Base-by-base conservation (phyloP, 768 basidiomycete genomes). In the Mycena haematopus region DNA sequence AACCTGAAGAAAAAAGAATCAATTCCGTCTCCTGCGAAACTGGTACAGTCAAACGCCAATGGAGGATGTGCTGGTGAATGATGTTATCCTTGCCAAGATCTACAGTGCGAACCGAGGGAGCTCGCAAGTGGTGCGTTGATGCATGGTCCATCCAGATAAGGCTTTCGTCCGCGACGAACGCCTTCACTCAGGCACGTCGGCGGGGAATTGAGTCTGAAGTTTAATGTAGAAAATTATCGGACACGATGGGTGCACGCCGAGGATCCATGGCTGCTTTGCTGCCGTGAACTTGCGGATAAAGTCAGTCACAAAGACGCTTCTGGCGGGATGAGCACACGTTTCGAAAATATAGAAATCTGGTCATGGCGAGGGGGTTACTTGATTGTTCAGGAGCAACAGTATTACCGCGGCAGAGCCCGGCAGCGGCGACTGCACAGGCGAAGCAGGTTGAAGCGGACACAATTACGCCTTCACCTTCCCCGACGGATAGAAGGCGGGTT, bases 401-500 rank as follows among this genome's bases (percentile, higher is more conserved):
- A 29, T 27, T 19, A 25, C 52, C 25, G 36, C 52, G 52, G 38
- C 11, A 27, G 27, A 22, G 49, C 8, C 50, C 50, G 21, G 50
- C n/a, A 8, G 21, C 29, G 8, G 49, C n/a, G 19, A 50, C 17
- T 27, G 49, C 47, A 29, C 27, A 17, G 19, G 21, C 44, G 44
- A 19, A 45, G 31, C n/a, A n/a, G n/a, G n/a, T n/a, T 31, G 29
- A 31, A 22, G 31, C 56, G 22, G 45, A 25, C 21, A 24, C 29
- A 11, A 10, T 45, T 21, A 24, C 15, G 17, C 19, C 10, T 27
- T n/a, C 21, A 3, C 24, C 38, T 58, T 58, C 38, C 57, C 58
- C 58, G 58, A 59, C 58, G 58, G 38, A 59, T 27, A 59, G 51
- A 59, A 59, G 58, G 27, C 31, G 49, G 42, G 38, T 52, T 51